Conservation (phyloP, 345 rosid species). For the Dovyalis caffra region DNA sequence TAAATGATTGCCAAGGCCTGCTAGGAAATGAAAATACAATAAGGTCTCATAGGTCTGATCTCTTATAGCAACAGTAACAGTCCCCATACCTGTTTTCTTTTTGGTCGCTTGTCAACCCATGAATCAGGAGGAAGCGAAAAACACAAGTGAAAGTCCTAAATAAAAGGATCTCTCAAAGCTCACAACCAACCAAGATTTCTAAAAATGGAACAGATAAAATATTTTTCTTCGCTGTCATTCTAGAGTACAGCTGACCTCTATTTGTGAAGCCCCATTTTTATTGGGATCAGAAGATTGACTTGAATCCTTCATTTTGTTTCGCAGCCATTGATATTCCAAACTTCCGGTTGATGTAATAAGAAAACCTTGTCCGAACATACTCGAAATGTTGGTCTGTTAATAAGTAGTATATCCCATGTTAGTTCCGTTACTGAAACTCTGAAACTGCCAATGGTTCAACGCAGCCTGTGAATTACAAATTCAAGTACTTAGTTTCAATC, state of each 20-base stretch:
- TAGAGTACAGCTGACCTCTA: slow-evolving; percentile 1
- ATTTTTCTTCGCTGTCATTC: background rate
- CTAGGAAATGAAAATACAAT: background rate
- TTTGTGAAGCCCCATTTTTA: background rate
- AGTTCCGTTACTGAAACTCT: background rate
- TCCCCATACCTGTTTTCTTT: slow-evolving; percentile 26
- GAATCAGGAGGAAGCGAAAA: slow-evolving; percentile 19
- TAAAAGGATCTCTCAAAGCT: slow-evolving; percentile 19
- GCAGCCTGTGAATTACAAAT: background rate
- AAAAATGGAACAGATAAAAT: slow-evolving; percentile 15
- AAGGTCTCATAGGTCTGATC: background rate
- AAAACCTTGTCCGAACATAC: background rate
- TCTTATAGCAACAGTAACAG: background rate
- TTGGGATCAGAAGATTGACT: background rate
- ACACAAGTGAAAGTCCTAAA: slow-evolving; percentile 12
- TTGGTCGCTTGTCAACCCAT: slow-evolving; percentile 22
- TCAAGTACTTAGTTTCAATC: background rate
- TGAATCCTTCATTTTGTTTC: slow-evolving; percentile 1
- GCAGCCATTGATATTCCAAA: background rate
- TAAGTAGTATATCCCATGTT: no score
- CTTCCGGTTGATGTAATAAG: background rate
- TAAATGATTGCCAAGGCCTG: no score
- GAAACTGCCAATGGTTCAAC: background rate
- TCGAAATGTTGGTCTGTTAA: background rate
- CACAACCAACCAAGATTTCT: slow-evolving; percentile 16